Percentiles rank a stretch among this genome's conserved stretches.
Conservation (phyloP, 768 basidiomycete genomes). For the Terana coerulea region DNA sequence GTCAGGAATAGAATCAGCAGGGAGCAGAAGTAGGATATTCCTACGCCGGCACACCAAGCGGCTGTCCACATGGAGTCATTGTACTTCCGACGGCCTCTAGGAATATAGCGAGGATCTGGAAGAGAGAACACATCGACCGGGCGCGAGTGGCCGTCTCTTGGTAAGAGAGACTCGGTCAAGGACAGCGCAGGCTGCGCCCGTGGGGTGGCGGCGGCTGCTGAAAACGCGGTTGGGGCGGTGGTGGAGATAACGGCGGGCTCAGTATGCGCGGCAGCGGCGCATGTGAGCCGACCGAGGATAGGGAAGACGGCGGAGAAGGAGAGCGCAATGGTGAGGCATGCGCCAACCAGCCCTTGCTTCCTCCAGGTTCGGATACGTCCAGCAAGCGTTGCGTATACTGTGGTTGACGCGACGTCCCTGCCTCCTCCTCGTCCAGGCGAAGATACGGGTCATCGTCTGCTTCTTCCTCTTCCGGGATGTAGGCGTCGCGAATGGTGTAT, state of each 20-base stretch:
- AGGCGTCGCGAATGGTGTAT: conserved; percentile 29
- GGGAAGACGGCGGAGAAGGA: conserved; percentile 37
- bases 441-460: conserved; percentile 75
- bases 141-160: conserved; percentile 62
- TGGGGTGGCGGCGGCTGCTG: conserved; percentile 35
- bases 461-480: conserved; percentile 38
- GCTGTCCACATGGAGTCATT: conserved; percentile 73
- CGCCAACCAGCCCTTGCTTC: conserved; percentile 60
- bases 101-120: conserved; percentile 70
- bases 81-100: conserved; percentile 62
- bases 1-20: conserved; percentile 63
- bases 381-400: conserved; percentile 36
- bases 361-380: conserved; percentile 39
- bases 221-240: conserved; percentile 17
- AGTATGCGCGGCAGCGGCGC: conserved; percentile 41
- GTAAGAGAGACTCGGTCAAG: conserved; percentile 76
- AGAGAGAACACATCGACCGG: conserved; percentile 71
- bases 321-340: conserved; percentile 65
- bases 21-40: conserved; percentile 58
- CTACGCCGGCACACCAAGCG: conserved; percentile 56
- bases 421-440: conserved; percentile 66
- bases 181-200: conserved; percentile 53
- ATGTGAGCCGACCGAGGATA: conserved; percentile 40
- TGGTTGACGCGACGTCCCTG: conserved; percentile 30
- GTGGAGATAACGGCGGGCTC: conserved; percentile 24